phyloP scores from a whole-genome alignment of 441 rosid genomes.

The Gossypium trilobum region DNA sequence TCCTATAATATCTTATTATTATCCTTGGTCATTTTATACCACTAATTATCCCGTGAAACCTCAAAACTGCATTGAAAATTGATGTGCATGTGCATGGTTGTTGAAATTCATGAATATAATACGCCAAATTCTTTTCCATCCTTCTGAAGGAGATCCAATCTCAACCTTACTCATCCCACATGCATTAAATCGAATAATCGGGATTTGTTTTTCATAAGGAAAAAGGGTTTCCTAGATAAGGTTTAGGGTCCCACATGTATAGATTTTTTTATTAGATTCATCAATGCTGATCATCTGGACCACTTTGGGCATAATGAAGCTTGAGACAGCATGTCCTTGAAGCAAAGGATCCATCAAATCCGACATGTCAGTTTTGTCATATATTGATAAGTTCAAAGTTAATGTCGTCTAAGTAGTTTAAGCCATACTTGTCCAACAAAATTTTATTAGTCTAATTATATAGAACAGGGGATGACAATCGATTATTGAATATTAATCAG shows the following conservation, averaged over 20 bases:
- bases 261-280: background rate
- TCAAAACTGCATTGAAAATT: background rate
- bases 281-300: background rate
- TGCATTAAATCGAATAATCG: background rate
- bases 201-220: background rate
- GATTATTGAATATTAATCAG: no score
- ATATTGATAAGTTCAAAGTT: background rate
- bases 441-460: no score
- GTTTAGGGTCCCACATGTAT: background rate
- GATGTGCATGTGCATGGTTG: background rate
- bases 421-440: background rate
- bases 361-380: background rate
- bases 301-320: background rate
- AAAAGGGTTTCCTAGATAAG: background rate
- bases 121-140: background rate
- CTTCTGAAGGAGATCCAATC: background rate
- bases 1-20: no score
- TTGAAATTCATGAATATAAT: background rate
- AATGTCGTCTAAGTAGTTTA: background rate
- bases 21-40: no score
- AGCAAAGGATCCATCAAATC: background rate
- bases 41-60: no score
- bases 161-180: background rate
- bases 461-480: no score
- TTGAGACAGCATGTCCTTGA: background rate